Evolutionary conservation across 208 protist genomes (phyloP).

Genomic region (Trypanosoma cruzi): DNA sequence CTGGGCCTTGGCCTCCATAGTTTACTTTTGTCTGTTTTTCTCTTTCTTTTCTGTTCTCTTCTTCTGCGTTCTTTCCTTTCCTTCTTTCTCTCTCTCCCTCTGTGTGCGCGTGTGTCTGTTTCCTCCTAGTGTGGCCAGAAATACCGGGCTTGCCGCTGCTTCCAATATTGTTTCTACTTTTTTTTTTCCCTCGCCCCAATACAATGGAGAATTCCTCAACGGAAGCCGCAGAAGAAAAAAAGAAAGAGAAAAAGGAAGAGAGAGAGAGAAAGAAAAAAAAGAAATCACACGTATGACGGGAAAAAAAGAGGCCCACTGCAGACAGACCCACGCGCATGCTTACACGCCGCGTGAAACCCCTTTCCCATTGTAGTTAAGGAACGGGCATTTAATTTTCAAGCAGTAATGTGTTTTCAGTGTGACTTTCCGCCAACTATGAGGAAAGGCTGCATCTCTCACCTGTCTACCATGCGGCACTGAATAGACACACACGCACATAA

Average conservation of each 20-base stretch:
- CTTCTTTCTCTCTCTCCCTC: neutral
- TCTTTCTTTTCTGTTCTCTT: constrained; percentile 7
- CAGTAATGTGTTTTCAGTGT: neutral
- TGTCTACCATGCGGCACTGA: neutral
- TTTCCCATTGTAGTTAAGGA: too few relatives aligned
- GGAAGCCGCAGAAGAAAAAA: neutral
- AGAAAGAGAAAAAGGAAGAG: neutral
- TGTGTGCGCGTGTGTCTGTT: neutral
- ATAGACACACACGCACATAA: neutral
- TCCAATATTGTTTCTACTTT: neutral
- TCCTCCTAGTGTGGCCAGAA: neutral
- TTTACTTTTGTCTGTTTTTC: neutral
- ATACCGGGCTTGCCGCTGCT: neutral
- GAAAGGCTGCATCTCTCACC: neutral
- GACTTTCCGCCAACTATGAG: neutral
- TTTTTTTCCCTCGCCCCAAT: neutral
- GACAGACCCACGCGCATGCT: neutral
- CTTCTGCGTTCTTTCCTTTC: neutral
- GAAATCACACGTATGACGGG: neutral
- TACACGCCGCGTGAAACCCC: neutral
- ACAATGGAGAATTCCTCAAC: neutral
- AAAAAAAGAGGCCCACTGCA: neutral
- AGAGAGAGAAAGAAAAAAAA: constrained; percentile 4
- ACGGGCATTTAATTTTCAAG: neutral
- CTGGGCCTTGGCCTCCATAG: constrained; percentile 41